These are phyloP conservation scores for Toxoplasma gondii DNA, from an alignment of 169 alveolate genomes.

Conservation along the genomic window DNA sequence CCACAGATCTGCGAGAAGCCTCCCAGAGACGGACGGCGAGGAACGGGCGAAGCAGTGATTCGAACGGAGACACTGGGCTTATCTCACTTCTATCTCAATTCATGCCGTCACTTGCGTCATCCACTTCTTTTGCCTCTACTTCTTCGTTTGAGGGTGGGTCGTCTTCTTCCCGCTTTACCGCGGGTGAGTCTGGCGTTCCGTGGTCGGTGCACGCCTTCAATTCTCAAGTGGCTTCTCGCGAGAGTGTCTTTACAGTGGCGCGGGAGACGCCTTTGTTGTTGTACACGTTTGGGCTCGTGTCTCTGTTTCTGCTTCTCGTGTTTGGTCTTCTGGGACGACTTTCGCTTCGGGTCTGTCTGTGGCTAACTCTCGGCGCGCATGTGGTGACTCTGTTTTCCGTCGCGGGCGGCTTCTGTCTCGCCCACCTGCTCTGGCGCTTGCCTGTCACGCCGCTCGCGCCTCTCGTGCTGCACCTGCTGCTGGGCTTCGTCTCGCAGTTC, in stretches of 20 bases:
- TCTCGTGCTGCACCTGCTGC: slow-evolving; percentile 66
- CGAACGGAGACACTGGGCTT: too few relatives aligned
- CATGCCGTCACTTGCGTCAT: background rate
- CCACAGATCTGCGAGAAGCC: too few relatives aligned
- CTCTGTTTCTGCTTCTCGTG: slow-evolving; percentile 4
- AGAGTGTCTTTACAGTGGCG: background rate
- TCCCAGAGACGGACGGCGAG: too few relatives aligned
- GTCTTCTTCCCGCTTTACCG: background rate
- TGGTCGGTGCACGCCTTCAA: slow-evolving; percentile 27
- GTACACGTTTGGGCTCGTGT: background rate
- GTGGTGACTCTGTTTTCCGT: slow-evolving; percentile 40
- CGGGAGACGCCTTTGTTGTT: slow-evolving; percentile 1
- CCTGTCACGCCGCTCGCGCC: slow-evolving; percentile 63
- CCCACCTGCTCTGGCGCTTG: slow-evolving; percentile 42
- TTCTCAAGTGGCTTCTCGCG: background rate
- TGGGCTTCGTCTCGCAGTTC: slow-evolving; percentile 35
- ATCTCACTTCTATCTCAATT: too few relatives aligned
- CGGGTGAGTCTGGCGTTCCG: background rate
- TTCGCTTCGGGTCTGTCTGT: background rate
- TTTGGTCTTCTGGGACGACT: slow-evolving; percentile 4
- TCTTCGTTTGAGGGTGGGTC: background rate
- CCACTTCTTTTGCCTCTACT: background rate
- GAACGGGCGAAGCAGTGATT: too few relatives aligned
- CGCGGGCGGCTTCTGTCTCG: slow-evolving; percentile 47
- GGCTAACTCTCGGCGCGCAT: background rate